phyloP scores from a whole-genome alignment of 345 rosid species.

The Cardiospermum halicacabum region DNA sequence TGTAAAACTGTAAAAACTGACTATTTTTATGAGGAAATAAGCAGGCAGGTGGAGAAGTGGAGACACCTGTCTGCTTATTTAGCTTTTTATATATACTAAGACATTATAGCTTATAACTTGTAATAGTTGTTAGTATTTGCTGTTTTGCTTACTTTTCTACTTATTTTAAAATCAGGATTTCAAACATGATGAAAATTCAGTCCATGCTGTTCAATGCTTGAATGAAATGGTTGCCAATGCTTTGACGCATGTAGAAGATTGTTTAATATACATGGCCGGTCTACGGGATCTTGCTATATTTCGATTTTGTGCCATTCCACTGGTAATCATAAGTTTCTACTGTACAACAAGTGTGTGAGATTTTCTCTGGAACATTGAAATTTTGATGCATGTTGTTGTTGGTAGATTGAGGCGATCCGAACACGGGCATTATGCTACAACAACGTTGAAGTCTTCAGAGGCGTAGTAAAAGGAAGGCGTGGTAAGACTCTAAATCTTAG shows the following conservation, averaged over 20 bases:
- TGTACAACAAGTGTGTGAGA: not conserved
- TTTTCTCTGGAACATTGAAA: not conserved
- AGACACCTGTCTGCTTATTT: too few species aligned
- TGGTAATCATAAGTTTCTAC: constrained; percentile 29
- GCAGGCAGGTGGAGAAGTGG: too few species aligned
- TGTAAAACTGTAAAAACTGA: too few species aligned
- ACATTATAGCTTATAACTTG: too few species aligned
- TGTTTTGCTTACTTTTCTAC: constrained; percentile 5
- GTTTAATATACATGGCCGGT: constrained; percentile 65
- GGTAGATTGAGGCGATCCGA: constrained; percentile 92
- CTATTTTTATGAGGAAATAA: too few species aligned
- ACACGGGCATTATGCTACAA: constrained; percentile 87
- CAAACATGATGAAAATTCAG: constrained; percentile 76
- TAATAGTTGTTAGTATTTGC: not conserved
- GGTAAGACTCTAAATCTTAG: constrained; percentile 45
- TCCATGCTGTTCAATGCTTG: constrained; percentile 79
- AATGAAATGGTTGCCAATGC: constrained; percentile 95
- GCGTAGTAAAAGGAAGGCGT: constrained; percentile 92
- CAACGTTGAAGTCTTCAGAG: constrained; percentile 89
- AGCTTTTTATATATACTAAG: too few species aligned
- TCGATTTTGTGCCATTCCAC: constrained; percentile 92
- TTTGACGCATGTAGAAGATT: constrained; percentile 67
- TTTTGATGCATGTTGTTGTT: constrained; percentile 27
- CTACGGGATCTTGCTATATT: constrained; percentile 68
- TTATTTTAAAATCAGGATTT: constrained; percentile 52